phyloP scores from a whole-genome alignment of 139 green algal genomes.

The Raphidocelis subcapitata region DNA sequence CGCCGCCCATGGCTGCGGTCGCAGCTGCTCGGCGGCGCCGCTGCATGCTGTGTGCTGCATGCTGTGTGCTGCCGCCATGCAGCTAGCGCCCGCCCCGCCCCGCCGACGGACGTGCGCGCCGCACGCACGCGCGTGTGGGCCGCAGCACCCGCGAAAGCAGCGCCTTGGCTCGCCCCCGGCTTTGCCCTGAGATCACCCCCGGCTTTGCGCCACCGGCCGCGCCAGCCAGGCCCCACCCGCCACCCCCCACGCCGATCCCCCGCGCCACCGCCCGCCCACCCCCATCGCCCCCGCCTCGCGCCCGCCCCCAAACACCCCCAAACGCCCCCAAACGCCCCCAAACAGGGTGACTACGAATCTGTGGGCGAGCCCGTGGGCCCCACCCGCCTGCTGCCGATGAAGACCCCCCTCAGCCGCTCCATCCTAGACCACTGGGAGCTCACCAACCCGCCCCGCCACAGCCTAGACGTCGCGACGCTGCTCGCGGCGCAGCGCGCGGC shows the following conservation, averaged over 20 bases:
- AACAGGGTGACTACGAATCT: slow-evolving; percentile 58
- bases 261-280: no score
- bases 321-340: slow-evolving; percentile 10
- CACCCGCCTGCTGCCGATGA: slow-evolving; percentile 63
- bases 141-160: slow-evolving; percentile 6
- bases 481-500: slow-evolving; percentile 38
- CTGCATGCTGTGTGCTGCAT: slow-evolving; percentile 22
- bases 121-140: slow-evolving; percentile 4
- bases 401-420: slow-evolving; percentile 62
- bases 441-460: slow-evolving; percentile 49
- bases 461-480: slow-evolving; percentile 55
- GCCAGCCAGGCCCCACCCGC: no score
- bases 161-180: no score
- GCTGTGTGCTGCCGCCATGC: slow-evolving; percentile 47
- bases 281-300: no score
- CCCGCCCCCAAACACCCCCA: no score
- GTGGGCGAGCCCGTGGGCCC: slow-evolving; percentile 46
- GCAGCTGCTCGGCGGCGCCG: slow-evolving; percentile 13
- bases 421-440: slow-evolving; percentile 41
- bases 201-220: no score
- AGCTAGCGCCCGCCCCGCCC: not conserved
- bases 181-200: no score
- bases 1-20: not conserved
- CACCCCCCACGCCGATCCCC: no score
- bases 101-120: not conserved